Base-by-base conservation (phyloP, 495 filamentous ascomycete genomes). In the Annulohypoxylon stygium region DNA sequence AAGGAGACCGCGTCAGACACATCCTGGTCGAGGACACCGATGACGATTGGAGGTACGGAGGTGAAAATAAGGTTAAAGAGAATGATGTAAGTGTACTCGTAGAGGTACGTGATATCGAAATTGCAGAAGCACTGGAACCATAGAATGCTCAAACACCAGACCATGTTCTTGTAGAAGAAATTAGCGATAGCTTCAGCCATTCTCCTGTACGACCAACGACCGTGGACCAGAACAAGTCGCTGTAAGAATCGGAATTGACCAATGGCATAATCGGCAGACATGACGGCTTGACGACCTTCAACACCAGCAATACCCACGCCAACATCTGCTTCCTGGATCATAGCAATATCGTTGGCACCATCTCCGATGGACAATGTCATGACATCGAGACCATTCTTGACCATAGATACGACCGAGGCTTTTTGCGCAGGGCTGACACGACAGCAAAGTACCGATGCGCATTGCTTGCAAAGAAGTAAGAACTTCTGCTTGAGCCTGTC, bases 91-190 rank as follows among this genome's bases (percentile, higher is more conserved):
- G 93, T 97, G 83, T 97, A 98, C 76, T 99, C 97, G 83, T 95
- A 97, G 60, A 97, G 90, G 81, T 98, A 98, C 25, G 94, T 92
- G 75, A 94, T 92, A 82, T 99, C 97, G 78, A 96, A 98, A 80
- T 96, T 91, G 87, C 92, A 93, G 83, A 92, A 98, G 63, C 96
- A 91, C 80, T 96, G 95, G 83, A 93, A 99, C 97, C 96, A 99
- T 86, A 98, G 97, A 61, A 99, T 91, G 25, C 93, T 89, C 76
- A 98, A 93, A 14, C 94, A 97, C 97, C 97, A 99, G 57, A 98
- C 91, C 83, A 99, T 91, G 83, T 98, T 98, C 92, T 99, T 99
- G 88, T 99, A 99, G 85, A 99, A 99, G 88, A 99, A 99, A 79
- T 99, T 99, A 76, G 94, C 93, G 73, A 95, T 97, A 30, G 92